Evolutionary conservation across 306 rosid genomes (phyloP).

Genomic region (Senna tora): DNA sequence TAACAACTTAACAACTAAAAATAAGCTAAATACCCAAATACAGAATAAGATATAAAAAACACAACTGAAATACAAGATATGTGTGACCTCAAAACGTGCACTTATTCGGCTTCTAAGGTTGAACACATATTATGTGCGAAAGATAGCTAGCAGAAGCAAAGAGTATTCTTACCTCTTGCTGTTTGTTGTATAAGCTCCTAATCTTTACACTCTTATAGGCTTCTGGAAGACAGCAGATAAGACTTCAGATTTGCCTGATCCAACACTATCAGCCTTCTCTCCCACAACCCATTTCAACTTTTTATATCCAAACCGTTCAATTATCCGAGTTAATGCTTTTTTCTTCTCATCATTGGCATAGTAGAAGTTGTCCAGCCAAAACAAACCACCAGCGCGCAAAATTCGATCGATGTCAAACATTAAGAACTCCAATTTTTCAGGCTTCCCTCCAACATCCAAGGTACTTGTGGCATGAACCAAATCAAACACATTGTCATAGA

Average conservation of each 20-base stretch:
- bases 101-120: constrained; percentile 47
- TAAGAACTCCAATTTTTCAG: constrained; percentile 76
- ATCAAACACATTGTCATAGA: constrained; percentile 88
- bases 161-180: constrained; percentile 43
- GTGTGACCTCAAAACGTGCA: constrained; percentile 20
- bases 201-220: constrained; percentile 70
- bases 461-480: constrained; percentile 66
- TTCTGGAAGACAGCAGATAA: constrained; percentile 89
- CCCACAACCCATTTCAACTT: constrained; percentile 94
- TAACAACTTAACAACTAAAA: constrained; percentile 35
- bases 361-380: constrained; percentile 86
- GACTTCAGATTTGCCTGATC: constrained; percentile 59
- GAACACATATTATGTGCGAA: constrained; percentile 33
- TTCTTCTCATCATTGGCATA: constrained; percentile 77
- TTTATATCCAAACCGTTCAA: constrained; percentile 84
- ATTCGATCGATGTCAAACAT: constrained; percentile 87
- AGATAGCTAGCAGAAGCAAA: constrained; percentile 38
- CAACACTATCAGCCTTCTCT: constrained; percentile 58
- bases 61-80: constrained; percentile 33
- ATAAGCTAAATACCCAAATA: constrained; percentile 20
- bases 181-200: constrained; percentile 12
- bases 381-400: constrained; percentile 79
- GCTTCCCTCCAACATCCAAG: constrained; percentile 69
- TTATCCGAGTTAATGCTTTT: constrained; percentile 66
- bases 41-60: constrained; percentile 37